Conservation (phyloP, 2,329 filamentous ascomycete genomes). For the Verticillium tricorpus region DNA sequence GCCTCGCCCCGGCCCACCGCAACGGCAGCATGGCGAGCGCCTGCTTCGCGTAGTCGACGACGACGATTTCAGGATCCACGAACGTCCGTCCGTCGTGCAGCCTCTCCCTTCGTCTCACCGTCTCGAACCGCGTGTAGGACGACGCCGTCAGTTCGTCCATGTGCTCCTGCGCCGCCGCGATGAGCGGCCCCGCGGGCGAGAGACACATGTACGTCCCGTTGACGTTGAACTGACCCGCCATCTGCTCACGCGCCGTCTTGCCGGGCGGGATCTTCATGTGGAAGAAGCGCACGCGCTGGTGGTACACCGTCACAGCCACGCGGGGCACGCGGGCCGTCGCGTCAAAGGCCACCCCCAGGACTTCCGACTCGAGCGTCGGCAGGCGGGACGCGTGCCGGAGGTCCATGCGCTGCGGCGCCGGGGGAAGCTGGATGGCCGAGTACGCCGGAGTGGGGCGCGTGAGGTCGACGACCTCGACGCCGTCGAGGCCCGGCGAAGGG, state of each 20-base stretch:
- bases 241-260: neutral
- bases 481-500: neutral
- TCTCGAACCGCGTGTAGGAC: neutral
- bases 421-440: neutral
- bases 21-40: neutral
- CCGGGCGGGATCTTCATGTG: constrained; percentile 1
- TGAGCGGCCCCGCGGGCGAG: constrained; percentile 1
- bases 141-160: neutral
- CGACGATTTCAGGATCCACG: constrained; percentile 2
- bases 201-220: constrained; percentile 8
- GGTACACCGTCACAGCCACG: constrained; percentile 9
- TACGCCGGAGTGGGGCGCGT: neutral
- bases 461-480: neutral
- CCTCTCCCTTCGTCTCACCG: neutral
- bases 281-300: constrained; percentile 7
- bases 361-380: constrained; percentile 9
- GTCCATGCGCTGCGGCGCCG: neutral
- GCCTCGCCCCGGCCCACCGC: neutral
- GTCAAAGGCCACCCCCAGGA: constrained; percentile 6
- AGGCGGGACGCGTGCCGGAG: constrained; percentile 7
- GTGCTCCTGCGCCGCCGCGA: constrained; percentile 7
- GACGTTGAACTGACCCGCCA: neutral
- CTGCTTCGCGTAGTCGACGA: constrained; percentile 1
- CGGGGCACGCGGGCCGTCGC: neutral
- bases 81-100: constrained; percentile 9